Conservation (phyloP, 23 red algal species). For the Gracilaria gracilis region DNA sequence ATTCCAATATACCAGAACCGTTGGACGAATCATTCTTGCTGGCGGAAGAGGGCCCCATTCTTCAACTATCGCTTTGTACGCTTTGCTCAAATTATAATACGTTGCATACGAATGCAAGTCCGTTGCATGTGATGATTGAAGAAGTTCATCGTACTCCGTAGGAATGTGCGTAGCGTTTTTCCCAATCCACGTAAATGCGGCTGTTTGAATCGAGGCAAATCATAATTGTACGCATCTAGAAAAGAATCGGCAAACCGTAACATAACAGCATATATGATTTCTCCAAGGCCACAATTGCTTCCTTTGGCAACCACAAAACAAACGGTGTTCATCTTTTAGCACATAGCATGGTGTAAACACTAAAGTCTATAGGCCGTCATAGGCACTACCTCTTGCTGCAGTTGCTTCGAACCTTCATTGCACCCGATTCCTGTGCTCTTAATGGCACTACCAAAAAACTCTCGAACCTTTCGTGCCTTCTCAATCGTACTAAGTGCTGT, state of each 20-base stretch:
- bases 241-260: not conserved
- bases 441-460: not conserved
- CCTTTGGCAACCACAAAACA: not conserved
- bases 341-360: conserved; percentile 3
- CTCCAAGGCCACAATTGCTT: conserved; percentile 3
- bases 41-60: not conserved
- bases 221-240: not conserved
- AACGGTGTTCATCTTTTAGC: not conserved
- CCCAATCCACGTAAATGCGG: not conserved
- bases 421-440: not conserved
- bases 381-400: not conserved
- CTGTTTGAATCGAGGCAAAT: not conserved
- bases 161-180: not conserved
- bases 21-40: conserved; percentile 4
- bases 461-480: not conserved
- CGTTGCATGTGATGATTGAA: not conserved
- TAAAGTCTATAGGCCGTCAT: not conserved
- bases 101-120: conserved; percentile 14
- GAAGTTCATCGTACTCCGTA: not conserved
- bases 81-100: not conserved
- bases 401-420: not conserved
- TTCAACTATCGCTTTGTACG: not conserved
- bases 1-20: conserved; percentile 18
- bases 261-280: not conserved
- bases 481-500: not conserved